These are phyloP conservation scores for Centrapalus pauciflorus DNA, from an alignment of 129 eudicot genomes.

Conservation along the genomic window DNA sequence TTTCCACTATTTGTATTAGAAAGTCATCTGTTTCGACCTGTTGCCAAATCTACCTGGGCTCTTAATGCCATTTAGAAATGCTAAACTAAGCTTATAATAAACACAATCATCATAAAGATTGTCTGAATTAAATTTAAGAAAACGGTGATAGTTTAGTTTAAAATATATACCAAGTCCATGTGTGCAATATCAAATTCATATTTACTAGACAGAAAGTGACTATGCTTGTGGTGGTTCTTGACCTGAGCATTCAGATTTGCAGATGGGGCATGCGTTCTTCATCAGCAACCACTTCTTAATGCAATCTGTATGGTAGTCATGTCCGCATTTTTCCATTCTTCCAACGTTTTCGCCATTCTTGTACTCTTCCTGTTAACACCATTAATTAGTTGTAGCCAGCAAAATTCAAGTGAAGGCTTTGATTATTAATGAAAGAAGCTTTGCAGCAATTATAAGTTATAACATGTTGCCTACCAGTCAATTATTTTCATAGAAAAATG, in stretches of 20 bases:
- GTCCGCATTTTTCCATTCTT: conserved; percentile 30
- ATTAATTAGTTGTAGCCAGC: too few species aligned
- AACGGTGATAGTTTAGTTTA: not conserved
- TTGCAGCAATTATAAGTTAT: not conserved
- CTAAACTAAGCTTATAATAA: not conserved
- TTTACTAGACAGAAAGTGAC: conserved; percentile 3
- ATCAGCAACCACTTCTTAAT: conserved; percentile 36
- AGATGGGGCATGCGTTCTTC: conserved; percentile 50
- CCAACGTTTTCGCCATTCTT: conserved; percentile 21
- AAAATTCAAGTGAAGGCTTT: too few species aligned
- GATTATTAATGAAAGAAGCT: too few species aligned
- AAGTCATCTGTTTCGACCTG: too few species aligned
- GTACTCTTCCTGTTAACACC: conserved; percentile 30
- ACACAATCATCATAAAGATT: not conserved
- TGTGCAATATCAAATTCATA: not conserved
- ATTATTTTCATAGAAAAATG: not conserved
- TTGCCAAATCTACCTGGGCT: too few species aligned
- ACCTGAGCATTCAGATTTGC: conserved; percentile 23
- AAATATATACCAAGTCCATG: too few species aligned
- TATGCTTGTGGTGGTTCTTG: not conserved
- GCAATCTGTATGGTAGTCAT: conserved; percentile 36
- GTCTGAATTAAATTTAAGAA: not conserved
- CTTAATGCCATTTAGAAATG: not conserved
- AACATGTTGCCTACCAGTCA: not conserved
- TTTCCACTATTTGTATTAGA: too few species aligned